Evolutionary conservation across 495 filamentous ascomycete genomes (phyloP), one percentile per base, ranked within the genome.

Genomic region (Lophiostoma macrostomum): DNA sequence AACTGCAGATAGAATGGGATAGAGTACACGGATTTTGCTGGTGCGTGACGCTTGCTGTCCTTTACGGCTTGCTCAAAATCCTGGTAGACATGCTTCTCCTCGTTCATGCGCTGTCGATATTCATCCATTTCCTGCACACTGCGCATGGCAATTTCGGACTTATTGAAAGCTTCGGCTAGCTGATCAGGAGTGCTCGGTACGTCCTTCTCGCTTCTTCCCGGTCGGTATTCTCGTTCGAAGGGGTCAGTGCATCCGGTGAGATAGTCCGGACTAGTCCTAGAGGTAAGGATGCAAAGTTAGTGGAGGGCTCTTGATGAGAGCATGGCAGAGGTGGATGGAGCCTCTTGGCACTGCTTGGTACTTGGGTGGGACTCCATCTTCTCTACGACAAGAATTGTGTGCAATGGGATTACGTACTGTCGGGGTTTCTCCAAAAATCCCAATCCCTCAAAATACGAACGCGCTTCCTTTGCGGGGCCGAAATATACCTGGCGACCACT

Each of bases 211-310:
- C 78, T 80, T 40, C 76, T 68, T 5, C 86, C 86, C 5, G 78
- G 71, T 29, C 83, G 77, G 66, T 88, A 91, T 30, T 87, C 83
- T 29, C 89, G 81, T 61, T 93, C 86, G 54, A 84, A 89, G 6
- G 85, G 83, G 64, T 94, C 87, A 1, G 90, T 93, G 62, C 83
- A 88, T 12, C 85, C 85, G 6, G 88, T 94, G 18, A 96, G 73
- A 56, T 87, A 96, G 63, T 96, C 89, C 0, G 88, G 83, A 0
- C 87, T 91, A 0, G 89, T 96, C 63, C n/a, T n/a, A n/a, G n/a
- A n/a, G n/a, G n/a, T n/a, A n/a, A n/a, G n/a, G n/a, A n/a, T n/a
- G n/a, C n/a, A n/a, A n/a, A n/a, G n/a, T n/a, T n/a, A n/a, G n/a
- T n/a, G n/a, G n/a, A n/a, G n/a, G n/a, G n/a, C n/a, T n/a, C n/a